Evolutionary conservation across 768 basidiomycete species (phyloP).

Genomic region (Pleurotus pulmonarius): DNA sequence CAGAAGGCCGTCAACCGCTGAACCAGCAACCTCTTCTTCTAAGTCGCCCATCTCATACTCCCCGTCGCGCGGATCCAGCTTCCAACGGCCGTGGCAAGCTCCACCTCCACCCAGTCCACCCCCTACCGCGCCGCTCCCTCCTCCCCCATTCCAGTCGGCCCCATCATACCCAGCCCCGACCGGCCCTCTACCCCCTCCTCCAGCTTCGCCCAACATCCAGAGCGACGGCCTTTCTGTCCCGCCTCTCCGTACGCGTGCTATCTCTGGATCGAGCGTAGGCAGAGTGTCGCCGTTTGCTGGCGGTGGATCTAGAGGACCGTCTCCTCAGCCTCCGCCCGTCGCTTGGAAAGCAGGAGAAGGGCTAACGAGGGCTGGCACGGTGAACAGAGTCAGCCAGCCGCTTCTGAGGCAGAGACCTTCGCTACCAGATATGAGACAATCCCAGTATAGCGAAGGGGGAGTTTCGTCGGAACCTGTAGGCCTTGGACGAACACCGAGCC

Average conservation of each 20-base stretch:
- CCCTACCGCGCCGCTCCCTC: constrained; percentile 40
- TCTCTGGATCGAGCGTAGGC: background rate
- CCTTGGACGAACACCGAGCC: constrained; percentile 5
- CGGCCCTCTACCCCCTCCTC: constrained; percentile 1
- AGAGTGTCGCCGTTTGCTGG: background rate
- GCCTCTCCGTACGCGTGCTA: background rate
- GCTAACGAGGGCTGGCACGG: background rate
- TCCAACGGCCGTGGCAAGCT: background rate
- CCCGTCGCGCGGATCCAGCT: background rate
- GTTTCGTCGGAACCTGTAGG: background rate
- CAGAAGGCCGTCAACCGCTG: background rate
- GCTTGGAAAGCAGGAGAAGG: background rate
- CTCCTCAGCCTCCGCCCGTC: background rate
- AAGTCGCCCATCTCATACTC: background rate
- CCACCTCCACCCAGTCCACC: constrained; percentile 49
- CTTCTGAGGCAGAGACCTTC: constrained; percentile 7
- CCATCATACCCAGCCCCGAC: background rate
- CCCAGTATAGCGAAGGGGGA: background rate
- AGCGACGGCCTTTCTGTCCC: background rate
- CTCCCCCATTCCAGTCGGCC: constrained; percentile 20
- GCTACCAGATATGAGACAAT: background rate
- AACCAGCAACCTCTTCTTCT: background rate
- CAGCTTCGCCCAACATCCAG: background rate
- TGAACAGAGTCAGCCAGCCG: constrained; percentile 4
- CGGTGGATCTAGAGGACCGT: background rate